These are phyloP conservation scores for Didymella glomerata DNA, from an alignment of 2,329 filamentous ascomycete species.

Conservation along the genomic window DNA sequence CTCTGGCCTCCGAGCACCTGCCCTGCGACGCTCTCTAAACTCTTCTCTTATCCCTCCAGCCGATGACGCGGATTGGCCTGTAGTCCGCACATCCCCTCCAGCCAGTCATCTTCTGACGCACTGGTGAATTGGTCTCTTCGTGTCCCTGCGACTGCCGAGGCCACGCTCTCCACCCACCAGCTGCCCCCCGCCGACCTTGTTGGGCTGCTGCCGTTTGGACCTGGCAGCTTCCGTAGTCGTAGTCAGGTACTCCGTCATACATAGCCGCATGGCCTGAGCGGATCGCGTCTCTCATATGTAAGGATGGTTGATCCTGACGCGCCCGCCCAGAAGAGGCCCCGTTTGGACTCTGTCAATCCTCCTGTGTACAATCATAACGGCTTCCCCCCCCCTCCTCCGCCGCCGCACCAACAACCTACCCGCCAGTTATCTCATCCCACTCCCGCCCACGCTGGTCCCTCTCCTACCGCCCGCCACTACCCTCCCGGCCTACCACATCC, in stretches of 20 bases:
- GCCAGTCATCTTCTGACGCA: slow-evolving; percentile 42
- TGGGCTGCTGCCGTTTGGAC: slow-evolving; percentile 41
- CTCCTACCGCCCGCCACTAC: slow-evolving; percentile 40
- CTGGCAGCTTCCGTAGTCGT: slow-evolving; percentile 24
- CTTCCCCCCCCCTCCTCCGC: slow-evolving; percentile 39
- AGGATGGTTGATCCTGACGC: slow-evolving; percentile 53
- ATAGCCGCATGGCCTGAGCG: slow-evolving; percentile 54
- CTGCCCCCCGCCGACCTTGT: slow-evolving; percentile 35
- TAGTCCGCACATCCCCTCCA: slow-evolving; percentile 35
- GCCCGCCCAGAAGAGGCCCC: slow-evolving; percentile 50
- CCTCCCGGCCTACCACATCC: slow-evolving; percentile 40
- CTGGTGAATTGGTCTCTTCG: slow-evolving; percentile 40
- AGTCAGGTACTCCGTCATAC: slow-evolving; percentile 37
- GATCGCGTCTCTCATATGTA: slow-evolving; percentile 46
- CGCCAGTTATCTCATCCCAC: slow-evolving; percentile 45
- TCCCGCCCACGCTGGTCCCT: slow-evolving; percentile 41
- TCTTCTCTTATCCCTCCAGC: slow-evolving; percentile 39
- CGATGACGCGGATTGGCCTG: slow-evolving; percentile 50
- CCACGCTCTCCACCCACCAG: slow-evolving; percentile 36
- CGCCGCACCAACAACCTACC: slow-evolving; percentile 41
- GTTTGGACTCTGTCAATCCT: slow-evolving; percentile 49
- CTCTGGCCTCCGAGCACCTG: slow-evolving; percentile 39
- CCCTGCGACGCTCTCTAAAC: slow-evolving; percentile 51
- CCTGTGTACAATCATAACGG: slow-evolving; percentile 44
- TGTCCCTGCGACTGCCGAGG: slow-evolving; percentile 45